Base-by-base conservation (phyloP, 2,329 filamentous ascomycete species). In the Fusarium mexicanum region DNA sequence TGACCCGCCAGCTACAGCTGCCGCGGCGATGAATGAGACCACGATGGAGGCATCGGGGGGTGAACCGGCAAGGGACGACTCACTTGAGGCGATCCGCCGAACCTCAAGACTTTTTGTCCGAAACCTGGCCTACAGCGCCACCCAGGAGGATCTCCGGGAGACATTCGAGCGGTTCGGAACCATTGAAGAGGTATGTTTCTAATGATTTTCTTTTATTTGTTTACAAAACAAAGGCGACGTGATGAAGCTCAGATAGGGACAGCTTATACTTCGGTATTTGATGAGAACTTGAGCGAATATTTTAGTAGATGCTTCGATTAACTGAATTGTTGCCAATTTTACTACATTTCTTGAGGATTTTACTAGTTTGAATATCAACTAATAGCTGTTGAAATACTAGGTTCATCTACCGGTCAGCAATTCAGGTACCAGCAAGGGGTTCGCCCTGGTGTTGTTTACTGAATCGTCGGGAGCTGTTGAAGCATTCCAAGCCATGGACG, bases 211-310 rank as follows among this genome's bases (percentile, higher is more conserved):
- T 66, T 72, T 62, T 53, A 35, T 58, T 50, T 67, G 67, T 55
- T 47, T 44, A 46, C 17, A 17, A 63, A 55, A 64, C 67, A 57
- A 65, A 51, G 64, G 71, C 87, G 86, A 85, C 84, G 89, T 96
- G 96, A 98, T 98, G 96, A 98, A 94, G 86, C 90, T 93, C 93
- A 93, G 96, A 98, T 98, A 98, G 96, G 96, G 96, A 98, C 96
- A 98, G 91, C 96, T 95, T 93, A 98, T 96, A 93, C 93, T 87
- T 79, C 83, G 86, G 94, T 93, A 94, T 87, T 87, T 98, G 95
- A 97, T 95, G 93, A 91, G 87, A 94, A 88, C 84, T 86, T 91
- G 91, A 92, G 92, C 95, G 92, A 94, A 90, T 93, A 96, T 98
- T 97, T 98, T 99, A 98, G 96, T 99, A 99, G 96, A 98, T 98